Percentiles rank a stretch among this genome's conserved stretches.
phyloP scores from a whole-genome alignment of 805 yeast species.

The Cyberlindnera bimundalis region DNA sequence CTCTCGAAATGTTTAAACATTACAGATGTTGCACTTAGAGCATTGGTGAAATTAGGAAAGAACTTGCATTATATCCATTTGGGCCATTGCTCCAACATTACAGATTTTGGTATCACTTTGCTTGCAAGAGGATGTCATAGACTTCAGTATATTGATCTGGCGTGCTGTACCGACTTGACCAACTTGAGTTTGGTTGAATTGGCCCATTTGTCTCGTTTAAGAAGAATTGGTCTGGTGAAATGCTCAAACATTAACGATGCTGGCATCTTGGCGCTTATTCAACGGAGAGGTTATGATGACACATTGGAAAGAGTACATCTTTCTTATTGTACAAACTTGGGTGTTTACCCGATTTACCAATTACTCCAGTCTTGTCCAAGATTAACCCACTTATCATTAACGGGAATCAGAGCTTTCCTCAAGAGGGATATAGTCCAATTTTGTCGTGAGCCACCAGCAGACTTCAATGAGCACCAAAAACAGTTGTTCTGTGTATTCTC shows the following conservation, averaged over 20 bases:
- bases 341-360: conserved; percentile 72
- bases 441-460: conserved; percentile 91
- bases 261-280: conserved; percentile 68
- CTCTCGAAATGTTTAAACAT: conserved; percentile 84
- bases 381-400: conserved; percentile 84
- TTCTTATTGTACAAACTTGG: conserved; percentile 81
- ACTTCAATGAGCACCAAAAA: conserved; percentile 83
- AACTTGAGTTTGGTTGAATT: conserved; percentile 76
- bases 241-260: conserved; percentile 84
- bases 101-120: conserved; percentile 80
- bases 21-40: conserved; percentile 74
- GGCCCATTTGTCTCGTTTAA: conserved; percentile 70
- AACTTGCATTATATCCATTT: conserved; percentile 85
- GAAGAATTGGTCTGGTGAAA: conserved; percentile 91
- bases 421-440: conserved; percentile 79
- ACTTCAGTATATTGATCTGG: conserved; percentile 89
- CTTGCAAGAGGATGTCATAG: conserved; percentile 77
- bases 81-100: conserved; percentile 89
- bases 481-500: conserved; percentile 88
- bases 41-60: conserved; percentile 70
- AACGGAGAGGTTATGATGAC: conserved; percentile 67
- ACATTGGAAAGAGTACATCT: conserved; percentile 90
- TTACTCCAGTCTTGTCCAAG: conserved; percentile 78
- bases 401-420: conserved; percentile 89
- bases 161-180: conserved; percentile 88